A percentile compares a stretch with the other conserved stretches of the same genome.
Evolutionary conservation across 495 filamentous ascomycete genomes (phyloP).

Genomic region (Aspergillus coremiiformis): DNA sequence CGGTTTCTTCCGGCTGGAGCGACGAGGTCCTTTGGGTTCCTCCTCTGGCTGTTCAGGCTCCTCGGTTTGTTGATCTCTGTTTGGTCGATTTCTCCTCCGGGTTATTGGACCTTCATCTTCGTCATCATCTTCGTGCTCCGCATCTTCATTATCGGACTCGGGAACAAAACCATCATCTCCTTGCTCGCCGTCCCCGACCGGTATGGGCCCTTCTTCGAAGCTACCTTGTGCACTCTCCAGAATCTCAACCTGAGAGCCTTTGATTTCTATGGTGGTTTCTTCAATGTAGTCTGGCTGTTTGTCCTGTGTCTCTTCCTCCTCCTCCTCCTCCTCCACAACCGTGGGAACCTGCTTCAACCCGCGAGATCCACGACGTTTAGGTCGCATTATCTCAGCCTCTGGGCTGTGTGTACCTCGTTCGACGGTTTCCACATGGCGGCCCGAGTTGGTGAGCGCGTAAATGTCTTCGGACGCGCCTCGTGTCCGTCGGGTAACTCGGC

Average conservation of each 20-base stretch:
- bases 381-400: conserved; percentile 45
- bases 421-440: conserved; percentile 58
- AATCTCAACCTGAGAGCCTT: conserved; percentile 35
- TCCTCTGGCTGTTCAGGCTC: conserved; percentile 22
- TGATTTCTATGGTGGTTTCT: conserved; percentile 25
- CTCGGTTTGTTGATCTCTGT: conserved; percentile 29
- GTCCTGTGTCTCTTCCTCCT: conserved; percentile 24
- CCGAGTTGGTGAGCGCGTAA: conserved; percentile 65
- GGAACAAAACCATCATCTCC: conserved; percentile 42
- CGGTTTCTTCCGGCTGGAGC: conserved; percentile 42
- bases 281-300: conserved; percentile 29
- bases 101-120: conserved; percentile 59
- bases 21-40: conserved; percentile 40
- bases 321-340: conserved; percentile 48
- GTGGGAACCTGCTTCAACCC: conserved; percentile 47
- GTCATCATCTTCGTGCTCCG: conserved; percentile 50
- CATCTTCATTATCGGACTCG: conserved; percentile 43
- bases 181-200: conserved; percentile 14
- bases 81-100: conserved; percentile 42
- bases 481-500: conserved; percentile 52
- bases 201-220: conserved; percentile 26
- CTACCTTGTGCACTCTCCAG: conserved; percentile 38
- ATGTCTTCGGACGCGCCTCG: conserved; percentile 54
- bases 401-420: conserved; percentile 59
- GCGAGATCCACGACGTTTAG: conserved; percentile 52